A percentile compares a stretch with the other conserved stretches of the same genome.
Conservation (phyloP, 1,284 basidiomycete species). For the Flammula alnicola region DNA sequence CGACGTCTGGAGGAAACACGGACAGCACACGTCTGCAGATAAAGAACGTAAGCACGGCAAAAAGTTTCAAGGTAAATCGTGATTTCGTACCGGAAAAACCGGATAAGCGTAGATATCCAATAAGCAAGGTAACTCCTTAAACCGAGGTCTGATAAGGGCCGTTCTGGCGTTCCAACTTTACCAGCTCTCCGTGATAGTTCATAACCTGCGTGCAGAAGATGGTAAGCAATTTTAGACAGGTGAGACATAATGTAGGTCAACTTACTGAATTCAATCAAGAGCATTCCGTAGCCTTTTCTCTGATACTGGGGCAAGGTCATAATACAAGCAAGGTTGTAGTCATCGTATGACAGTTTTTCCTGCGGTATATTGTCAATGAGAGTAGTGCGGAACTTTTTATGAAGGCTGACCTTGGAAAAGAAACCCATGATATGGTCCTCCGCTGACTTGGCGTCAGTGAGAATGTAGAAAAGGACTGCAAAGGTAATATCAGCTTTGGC, state of each 20-base stretch:
- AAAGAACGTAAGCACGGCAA: not conserved
- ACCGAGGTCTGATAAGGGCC: constrained; percentile 93
- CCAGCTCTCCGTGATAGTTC: constrained; percentile 83
- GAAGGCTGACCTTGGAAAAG: constrained; percentile 82
- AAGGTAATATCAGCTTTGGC: constrained; percentile 1
- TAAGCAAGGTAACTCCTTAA: constrained; percentile 90
- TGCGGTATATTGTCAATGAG: constrained; percentile 36
- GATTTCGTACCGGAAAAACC: constrained; percentile 71
- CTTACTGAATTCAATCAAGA: constrained; percentile 97
- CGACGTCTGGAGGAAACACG: constrained; percentile 57
- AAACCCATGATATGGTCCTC: constrained; percentile 88
- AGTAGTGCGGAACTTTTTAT: constrained; percentile 1
- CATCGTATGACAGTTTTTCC: constrained; percentile 96
- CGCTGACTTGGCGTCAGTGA: constrained; percentile 85
- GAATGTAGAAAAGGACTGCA: constrained; percentile 90
- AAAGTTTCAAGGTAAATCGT: not conserved
- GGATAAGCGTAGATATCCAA: constrained; percentile 87
- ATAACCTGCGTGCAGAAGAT: constrained; percentile 65
- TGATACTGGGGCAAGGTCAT: constrained; percentile 95
- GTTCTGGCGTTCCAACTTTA: constrained; percentile 90
- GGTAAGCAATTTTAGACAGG: not conserved
- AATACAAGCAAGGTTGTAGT: constrained; percentile 97
- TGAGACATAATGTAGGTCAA: constrained; percentile 26
- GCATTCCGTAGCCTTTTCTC: constrained; percentile 88
- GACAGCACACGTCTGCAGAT: constrained; percentile 57